phyloP scores from a whole-genome alignment of 805 yeast genomes.

The Wickerhamomyces bisporus region DNA sequence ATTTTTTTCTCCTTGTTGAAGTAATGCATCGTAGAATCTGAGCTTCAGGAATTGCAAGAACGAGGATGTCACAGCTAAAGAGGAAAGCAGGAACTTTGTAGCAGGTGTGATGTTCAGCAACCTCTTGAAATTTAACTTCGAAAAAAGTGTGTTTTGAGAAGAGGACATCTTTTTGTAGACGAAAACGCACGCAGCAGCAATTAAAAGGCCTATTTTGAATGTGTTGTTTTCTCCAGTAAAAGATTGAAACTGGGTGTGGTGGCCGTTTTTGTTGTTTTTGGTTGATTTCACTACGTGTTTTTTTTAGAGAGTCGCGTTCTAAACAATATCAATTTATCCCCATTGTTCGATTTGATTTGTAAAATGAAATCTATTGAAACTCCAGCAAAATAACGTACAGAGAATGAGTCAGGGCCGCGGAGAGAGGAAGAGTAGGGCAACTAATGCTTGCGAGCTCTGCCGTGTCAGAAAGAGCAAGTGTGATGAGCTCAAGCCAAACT shows the following conservation, averaged over 20 bases:
- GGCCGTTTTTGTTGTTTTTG: not conserved
- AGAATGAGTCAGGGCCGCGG: too few relatives aligned
- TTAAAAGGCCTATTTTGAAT: slow-evolving; percentile 21
- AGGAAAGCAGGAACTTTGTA: slow-evolving; percentile 38
- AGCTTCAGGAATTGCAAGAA: slow-evolving; percentile 38
- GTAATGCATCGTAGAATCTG: slow-evolving; percentile 26
- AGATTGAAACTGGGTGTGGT: too few relatives aligned
- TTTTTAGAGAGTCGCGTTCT: too few relatives aligned
- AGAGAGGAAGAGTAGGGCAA: too few relatives aligned
- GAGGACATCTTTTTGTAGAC: slow-evolving; percentile 21
- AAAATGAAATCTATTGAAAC: too few relatives aligned
- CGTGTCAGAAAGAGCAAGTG: slow-evolving; percentile 1
- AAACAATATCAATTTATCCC: too few relatives aligned
- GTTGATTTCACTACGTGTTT: too few relatives aligned
- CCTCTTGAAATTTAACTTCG: slow-evolving; percentile 17
- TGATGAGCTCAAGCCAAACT: slow-evolving; percentile 1
- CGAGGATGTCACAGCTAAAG: slow-evolving; percentile 35
- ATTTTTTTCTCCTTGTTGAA: slow-evolving; percentile 17
- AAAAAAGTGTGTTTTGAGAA: slow-evolving; percentile 9
- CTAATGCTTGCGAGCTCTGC: slow-evolving; percentile 2
- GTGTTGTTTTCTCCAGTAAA: too few relatives aligned
- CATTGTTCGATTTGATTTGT: too few relatives aligned
- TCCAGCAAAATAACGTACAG: too few relatives aligned
- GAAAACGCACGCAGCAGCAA: slow-evolving; percentile 19
- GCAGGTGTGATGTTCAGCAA: slow-evolving; percentile 37